A percentile compares a stretch with the other conserved stretches of the same genome.
Conservation (phyloP, 2,329 filamentous ascomycete species). For the Apiospora saccharicola region DNA sequence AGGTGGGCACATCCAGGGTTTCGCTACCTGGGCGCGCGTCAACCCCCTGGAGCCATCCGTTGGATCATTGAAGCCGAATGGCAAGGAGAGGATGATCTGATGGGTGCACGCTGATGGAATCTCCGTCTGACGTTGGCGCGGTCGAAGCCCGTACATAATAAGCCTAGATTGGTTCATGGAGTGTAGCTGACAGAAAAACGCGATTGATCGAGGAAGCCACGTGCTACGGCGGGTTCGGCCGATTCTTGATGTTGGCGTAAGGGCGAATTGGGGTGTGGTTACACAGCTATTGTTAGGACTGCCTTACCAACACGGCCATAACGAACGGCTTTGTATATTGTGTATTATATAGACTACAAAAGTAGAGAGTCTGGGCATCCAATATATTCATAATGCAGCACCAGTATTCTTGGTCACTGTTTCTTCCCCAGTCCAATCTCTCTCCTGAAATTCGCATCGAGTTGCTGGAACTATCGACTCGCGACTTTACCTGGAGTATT, state of each 20-base stretch:
- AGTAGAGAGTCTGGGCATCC: neutral
- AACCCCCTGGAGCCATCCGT: constrained; percentile 30
- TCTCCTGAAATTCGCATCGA: neutral
- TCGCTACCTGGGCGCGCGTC: constrained; percentile 32
- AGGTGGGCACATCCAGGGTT: constrained; percentile 31
- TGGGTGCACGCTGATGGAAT: neutral
- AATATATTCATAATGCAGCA: neutral
- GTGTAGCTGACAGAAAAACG: neutral
- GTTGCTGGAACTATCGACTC: neutral
- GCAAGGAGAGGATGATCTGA: neutral
- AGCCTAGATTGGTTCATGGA: too few relatives aligned
- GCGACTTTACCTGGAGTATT: neutral
- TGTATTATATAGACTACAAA: too few relatives aligned
- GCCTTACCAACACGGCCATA: neutral
- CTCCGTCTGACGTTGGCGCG: neutral
- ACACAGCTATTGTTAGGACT: too few relatives aligned
- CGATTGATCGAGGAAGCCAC: neutral
- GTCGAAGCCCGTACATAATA: too few relatives aligned
- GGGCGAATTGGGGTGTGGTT: neutral
- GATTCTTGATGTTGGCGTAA: neutral
- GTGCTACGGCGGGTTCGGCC: neutral
- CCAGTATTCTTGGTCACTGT: neutral
- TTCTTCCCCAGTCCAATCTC: neutral
- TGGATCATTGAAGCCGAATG: constrained; percentile 38
- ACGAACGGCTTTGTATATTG: too few relatives aligned